phyloP scores from a whole-genome alignment of 1,284 basidiomycete genomes.

The Apiotrichum gracile region DNA sequence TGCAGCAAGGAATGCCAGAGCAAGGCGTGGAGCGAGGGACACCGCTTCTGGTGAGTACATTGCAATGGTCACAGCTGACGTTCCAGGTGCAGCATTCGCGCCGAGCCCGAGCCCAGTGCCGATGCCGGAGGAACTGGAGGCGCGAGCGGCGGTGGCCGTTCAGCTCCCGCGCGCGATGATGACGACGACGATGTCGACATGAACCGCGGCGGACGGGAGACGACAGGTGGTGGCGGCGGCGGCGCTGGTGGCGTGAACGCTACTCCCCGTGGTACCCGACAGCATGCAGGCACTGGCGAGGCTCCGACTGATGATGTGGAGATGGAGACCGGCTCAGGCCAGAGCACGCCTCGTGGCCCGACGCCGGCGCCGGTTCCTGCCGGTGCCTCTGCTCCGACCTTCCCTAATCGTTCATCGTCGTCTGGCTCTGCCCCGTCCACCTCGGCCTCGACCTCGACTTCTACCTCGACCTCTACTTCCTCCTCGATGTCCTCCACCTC shows the following conservation, averaged over 20 bases:
- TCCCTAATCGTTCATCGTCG: background rate
- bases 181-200: slow-evolving; percentile 17
- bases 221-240: slow-evolving; percentile 5
- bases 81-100: slow-evolving; percentile 27
- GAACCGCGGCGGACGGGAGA: slow-evolving; percentile 1
- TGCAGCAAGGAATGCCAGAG: slow-evolving; percentile 98
- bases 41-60: slow-evolving; percentile 58
- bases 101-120: slow-evolving; percentile 24
- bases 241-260: background rate
- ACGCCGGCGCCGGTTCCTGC: background rate
- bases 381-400: background rate
- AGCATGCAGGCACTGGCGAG: background rate
- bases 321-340: background rate
- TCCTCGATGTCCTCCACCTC: background rate
- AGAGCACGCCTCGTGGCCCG: background rate
- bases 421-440: background rate
- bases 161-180: background rate
- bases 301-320: background rate
- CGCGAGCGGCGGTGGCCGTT: slow-evolving; percentile 9
- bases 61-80: background rate
- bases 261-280: slow-evolving; percentile 1
- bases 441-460: too few relatives aligned
- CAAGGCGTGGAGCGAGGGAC: slow-evolving; percentile 93
- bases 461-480: background rate
- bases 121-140: slow-evolving; percentile 14